These are phyloP conservation scores for Malus asiatica DNA, from an alignment of 306 rosid genomes.

Conservation along the genomic window DNA sequence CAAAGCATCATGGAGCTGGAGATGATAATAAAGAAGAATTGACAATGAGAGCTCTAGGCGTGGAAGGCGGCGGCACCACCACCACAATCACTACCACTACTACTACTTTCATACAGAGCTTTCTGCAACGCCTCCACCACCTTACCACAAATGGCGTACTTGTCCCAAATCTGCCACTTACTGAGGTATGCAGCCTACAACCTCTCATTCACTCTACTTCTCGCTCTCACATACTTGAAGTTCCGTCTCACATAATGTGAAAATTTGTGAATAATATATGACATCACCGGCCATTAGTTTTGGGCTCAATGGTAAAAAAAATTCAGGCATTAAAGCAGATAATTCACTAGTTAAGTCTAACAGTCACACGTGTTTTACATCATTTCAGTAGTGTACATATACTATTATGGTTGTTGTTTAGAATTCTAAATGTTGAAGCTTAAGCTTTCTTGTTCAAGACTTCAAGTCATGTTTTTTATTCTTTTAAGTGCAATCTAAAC, in stretches of 20 bases:
- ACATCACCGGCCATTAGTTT: background rate
- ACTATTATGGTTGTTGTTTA: background rate
- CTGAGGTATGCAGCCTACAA: conserved; percentile 44
- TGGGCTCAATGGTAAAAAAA: background rate
- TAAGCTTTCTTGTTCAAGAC: background rate
- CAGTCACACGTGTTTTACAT: background rate
- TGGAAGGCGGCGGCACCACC: conserved; percentile 2
- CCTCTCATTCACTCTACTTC: background rate
- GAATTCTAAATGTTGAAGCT: background rate
- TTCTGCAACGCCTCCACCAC: conserved; percentile 32
- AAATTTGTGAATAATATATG: background rate
- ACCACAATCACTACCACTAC: background rate
- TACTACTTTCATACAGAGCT: conserved; percentile 10
- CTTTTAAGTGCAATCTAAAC: background rate
- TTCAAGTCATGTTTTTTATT: background rate
- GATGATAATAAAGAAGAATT: conserved; percentile 31
- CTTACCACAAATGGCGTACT: conserved; percentile 13
- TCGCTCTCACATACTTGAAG: background rate
- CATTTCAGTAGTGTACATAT: too few species aligned
- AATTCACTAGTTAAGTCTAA: background rate
- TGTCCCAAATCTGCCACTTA: conserved; percentile 36
- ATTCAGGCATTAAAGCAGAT: background rate
- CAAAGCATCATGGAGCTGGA: conserved; percentile 23
- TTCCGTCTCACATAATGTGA: background rate
- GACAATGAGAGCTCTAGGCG: conserved; percentile 30